Evolutionary conservation across 2,329 filamentous ascomycete genomes (phyloP).

Genomic region (Colletotrichum euphorbiae): DNA sequence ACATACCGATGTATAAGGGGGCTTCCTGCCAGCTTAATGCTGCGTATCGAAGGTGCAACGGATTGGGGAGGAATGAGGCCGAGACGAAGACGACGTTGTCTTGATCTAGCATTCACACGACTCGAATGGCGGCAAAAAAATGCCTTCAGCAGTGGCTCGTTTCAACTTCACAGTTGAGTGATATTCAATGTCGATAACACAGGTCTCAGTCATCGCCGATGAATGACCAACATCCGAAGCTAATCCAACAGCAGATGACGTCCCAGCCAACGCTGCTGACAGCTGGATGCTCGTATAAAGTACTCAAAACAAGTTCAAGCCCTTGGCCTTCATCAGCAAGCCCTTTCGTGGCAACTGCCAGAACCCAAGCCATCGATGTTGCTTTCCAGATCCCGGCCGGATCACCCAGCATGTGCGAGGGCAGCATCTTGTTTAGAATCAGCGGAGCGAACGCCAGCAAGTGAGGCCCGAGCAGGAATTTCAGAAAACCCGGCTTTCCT

Average conservation of each 20-base stretch:
- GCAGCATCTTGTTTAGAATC: slow-evolving; percentile 37
- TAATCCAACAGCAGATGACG: slow-evolving; percentile 45
- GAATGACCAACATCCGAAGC: slow-evolving; percentile 40
- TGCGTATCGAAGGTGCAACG: no score
- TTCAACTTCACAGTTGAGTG: no score
- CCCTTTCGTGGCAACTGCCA: slow-evolving; percentile 19
- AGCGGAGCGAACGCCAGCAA: slow-evolving; percentile 44
- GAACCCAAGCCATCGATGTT: slow-evolving; percentile 30
- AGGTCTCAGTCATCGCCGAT: background rate
- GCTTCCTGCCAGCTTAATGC: no score
- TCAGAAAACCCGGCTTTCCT: slow-evolving; percentile 38
- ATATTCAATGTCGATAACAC: no score
- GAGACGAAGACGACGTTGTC: no score
- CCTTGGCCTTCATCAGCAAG: slow-evolving; percentile 16
- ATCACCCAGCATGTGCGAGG: slow-evolving; percentile 18
- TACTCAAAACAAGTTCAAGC: slow-evolving; percentile 16
- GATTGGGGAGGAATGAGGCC: no score
- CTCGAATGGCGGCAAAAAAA: no score
- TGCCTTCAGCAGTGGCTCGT: no score
- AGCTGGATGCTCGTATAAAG: slow-evolving; percentile 44
- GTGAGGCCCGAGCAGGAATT: slow-evolving; percentile 42
- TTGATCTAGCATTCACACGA: no score
- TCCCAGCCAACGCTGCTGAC: slow-evolving; percentile 46
- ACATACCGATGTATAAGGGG: no score
- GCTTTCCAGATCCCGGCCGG: slow-evolving; percentile 30